Conservation (phyloP, 2,329 filamentous ascomycete species). For the Verticillium nonalfalfae region DNA sequence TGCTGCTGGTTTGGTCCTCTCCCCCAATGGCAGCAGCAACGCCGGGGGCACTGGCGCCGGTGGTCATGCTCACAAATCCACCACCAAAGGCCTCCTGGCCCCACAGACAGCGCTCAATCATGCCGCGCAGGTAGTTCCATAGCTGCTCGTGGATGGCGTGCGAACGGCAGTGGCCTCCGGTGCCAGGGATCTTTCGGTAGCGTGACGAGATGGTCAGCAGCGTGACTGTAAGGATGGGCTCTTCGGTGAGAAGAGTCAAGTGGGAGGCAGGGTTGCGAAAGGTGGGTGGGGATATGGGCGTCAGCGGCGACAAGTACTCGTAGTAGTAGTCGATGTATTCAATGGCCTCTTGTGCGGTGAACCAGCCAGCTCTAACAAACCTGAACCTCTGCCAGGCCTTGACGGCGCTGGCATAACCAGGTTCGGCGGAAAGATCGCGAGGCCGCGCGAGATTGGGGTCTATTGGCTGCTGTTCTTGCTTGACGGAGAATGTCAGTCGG, state of each 20-base stretch:
- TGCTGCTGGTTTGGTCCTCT: conserved; percentile 58
- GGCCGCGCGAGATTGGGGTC: conserved; percentile 37
- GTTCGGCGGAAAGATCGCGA: conserved; percentile 37
- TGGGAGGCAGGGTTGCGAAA: conserved; percentile 80
- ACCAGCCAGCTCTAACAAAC: conserved; percentile 96
- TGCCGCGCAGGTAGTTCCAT: conserved; percentile 88
- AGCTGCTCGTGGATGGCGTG: conserved; percentile 92
- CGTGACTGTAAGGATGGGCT: conserved; percentile 88
- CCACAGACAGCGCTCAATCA: conserved; percentile 94
- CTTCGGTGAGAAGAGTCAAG: conserved; percentile 73
- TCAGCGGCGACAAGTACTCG: conserved; percentile 81
- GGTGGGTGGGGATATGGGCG: conserved; percentile 87
- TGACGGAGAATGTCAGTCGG: conserved; percentile 4
- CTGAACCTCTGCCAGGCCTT: conserved; percentile 87
- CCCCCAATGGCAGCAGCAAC: background rate
- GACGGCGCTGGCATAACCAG: conserved; percentile 63
- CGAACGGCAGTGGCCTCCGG: conserved; percentile 75
- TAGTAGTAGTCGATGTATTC: conserved; percentile 96
- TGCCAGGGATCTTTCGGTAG: conserved; percentile 73
- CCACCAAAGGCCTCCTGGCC: conserved; percentile 94
- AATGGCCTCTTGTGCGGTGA: conserved; percentile 88
- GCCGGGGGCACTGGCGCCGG: conserved; percentile 34
- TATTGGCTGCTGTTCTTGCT: conserved; percentile 31
- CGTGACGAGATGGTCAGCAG: conserved; percentile 87
- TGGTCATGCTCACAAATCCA: conserved; percentile 45